Evolutionary conservation across 2,329 filamentous ascomycete genomes (phyloP).

Genomic region (Xylariales sp.): DNA sequence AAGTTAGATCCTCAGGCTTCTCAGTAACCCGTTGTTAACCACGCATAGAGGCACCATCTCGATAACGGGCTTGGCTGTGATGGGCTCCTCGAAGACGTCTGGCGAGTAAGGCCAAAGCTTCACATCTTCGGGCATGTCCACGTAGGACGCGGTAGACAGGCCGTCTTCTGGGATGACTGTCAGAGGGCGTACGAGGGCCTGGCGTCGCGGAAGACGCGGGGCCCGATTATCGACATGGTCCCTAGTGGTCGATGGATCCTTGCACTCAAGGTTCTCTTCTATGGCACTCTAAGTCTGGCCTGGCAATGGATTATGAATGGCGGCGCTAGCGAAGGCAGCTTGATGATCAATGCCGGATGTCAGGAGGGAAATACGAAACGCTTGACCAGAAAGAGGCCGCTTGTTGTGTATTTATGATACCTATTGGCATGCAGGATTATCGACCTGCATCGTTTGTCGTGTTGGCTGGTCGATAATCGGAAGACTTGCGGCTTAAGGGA

Average conservation of each 20-base stretch:
- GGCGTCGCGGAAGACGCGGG: conserved; percentile 37
- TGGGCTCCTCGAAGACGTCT: conserved; percentile 65
- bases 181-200: conserved; percentile 70
- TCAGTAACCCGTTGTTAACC: conserved; percentile 1
- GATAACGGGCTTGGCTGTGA: conserved; percentile 68
- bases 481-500: too few relatives aligned
- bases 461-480: too few relatives aligned
- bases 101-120: conserved; percentile 67
- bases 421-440: too few relatives aligned
- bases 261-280: conserved; percentile 36
- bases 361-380: conserved; percentile 49
- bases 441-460: too few relatives aligned
- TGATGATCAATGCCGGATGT: conserved; percentile 55
- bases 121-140: conserved; percentile 88
- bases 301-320: conserved; percentile 56
- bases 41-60: conserved; percentile 56
- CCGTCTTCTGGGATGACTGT: conserved; percentile 69
- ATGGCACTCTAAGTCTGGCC: conserved; percentile 42
- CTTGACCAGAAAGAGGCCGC: conserved; percentile 33
- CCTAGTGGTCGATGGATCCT: conserved; percentile 44
- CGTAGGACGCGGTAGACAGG: conserved; percentile 64
- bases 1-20: conserved; percentile 17
- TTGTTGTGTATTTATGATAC: conserved; percentile 23
- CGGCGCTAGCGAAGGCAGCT: conserved; percentile 41
- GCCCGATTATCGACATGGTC: conserved; percentile 40